phyloP scores from a whole-genome alignment of 768 basidiomycete species.

The Chiua virens region DNA sequence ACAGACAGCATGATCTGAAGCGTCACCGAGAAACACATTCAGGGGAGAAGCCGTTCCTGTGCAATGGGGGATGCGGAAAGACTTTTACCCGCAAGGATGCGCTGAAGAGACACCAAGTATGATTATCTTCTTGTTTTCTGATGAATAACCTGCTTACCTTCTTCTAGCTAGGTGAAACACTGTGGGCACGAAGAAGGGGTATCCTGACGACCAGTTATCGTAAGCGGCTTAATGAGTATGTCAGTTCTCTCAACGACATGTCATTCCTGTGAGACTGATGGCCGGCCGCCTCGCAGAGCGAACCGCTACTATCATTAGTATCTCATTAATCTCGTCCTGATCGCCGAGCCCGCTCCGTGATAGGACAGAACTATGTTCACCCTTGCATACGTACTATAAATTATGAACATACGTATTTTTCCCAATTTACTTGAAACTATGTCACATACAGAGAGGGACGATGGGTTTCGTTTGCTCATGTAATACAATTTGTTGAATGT shows the following conservation, averaged over 20 bases:
- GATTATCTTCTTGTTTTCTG: constrained; percentile 17
- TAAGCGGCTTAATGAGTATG: constrained; percentile 14
- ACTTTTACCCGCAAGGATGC: constrained; percentile 88
- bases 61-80: constrained; percentile 84
- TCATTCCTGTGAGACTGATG: constrained; percentile 20
- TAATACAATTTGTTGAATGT: constrained; percentile 25
- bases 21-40: constrained; percentile 83
- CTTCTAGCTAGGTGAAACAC: constrained; percentile 67
- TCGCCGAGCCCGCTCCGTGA: constrained; percentile 13
- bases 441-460: constrained; percentile 14
- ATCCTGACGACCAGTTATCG: constrained; percentile 21
- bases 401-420: constrained; percentile 27
- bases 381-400: constrained; percentile 30
- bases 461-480: constrained; percentile 13
- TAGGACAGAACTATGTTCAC: constrained; percentile 19
- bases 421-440: constrained; percentile 1
- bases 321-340: constrained; percentile 25
- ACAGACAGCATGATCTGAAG: constrained; percentile 83
- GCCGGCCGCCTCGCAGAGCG: constrained; percentile 16
- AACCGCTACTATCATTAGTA: constrained; percentile 21
- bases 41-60: constrained; percentile 80
- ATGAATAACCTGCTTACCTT: constrained; percentile 15
- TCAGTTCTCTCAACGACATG: constrained; percentile 14
- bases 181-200: constrained; percentile 69
- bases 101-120: constrained; percentile 80